These are phyloP conservation scores for Sporothrix protearum DNA, from an alignment of 2,329 filamentous ascomycete genomes.

Conservation along the genomic window DNA sequence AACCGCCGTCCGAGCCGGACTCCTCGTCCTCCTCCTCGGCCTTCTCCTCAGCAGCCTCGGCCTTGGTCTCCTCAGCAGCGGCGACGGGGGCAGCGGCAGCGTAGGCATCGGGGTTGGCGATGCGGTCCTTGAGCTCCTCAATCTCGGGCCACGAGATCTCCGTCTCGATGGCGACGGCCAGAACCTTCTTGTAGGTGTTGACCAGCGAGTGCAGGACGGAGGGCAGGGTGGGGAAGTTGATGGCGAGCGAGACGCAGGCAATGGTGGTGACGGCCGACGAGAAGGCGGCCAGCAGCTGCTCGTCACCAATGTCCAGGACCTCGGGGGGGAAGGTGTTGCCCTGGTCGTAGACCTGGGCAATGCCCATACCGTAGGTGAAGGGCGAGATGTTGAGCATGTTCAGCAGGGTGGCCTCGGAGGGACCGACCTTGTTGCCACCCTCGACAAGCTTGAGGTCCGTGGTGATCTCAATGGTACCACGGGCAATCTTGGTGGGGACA, in stretches of 20 bases:
- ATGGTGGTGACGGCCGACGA: constrained; percentile 78
- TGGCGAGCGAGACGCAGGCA: constrained; percentile 82
- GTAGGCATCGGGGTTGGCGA: constrained; percentile 97
- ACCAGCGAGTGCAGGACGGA: constrained; percentile 94
- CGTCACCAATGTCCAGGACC: constrained; percentile 91
- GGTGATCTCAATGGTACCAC: constrained; percentile 99
- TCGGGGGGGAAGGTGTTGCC: constrained; percentile 84
- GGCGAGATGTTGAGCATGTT: constrained; percentile 99
- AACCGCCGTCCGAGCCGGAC: constrained; percentile 60
- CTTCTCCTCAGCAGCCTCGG: constrained; percentile 57
- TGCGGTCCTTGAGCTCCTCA: constrained; percentile 97
- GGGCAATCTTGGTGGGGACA: constrained; percentile 99
- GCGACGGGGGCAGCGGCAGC: constrained; percentile 75
- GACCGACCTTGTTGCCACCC: constrained; percentile 88
- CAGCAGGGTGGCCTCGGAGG: constrained; percentile 96
- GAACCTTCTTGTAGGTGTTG: constrained; percentile 97
- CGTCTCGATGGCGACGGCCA: constrained; percentile 84
- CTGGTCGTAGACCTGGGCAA: constrained; percentile 94
- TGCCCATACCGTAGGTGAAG: constrained; percentile 98
- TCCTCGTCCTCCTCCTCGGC: constrained; percentile 65
- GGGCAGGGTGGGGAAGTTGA: constrained; percentile 93
- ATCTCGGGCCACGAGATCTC: constrained; percentile 95
- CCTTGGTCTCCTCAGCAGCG: constrained; percentile 49
- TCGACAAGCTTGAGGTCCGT: constrained; percentile 97
- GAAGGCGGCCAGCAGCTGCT: constrained; percentile 86